Percentiles rank a stretch among this genome's conserved stretches.
phyloP scores from a whole-genome alignment of 1,139 yeast species.

The Barnettozyma hawaiiensis region DNA sequence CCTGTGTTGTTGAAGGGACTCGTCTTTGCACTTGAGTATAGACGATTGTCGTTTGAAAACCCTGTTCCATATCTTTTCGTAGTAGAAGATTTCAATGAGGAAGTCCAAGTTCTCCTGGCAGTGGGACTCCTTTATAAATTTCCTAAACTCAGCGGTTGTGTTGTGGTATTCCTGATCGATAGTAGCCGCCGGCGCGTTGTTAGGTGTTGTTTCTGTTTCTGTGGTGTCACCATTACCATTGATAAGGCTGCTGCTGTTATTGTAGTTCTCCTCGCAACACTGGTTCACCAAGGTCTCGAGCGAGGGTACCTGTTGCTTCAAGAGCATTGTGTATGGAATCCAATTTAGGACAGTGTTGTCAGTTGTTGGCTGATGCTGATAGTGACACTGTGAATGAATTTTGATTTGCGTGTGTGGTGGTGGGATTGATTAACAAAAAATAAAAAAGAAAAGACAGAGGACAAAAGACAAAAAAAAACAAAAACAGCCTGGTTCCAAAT shows the following conservation, averaged over 20 bases:
- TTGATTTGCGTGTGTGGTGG: too few relatives aligned
- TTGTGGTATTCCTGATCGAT: conserved; percentile 9
- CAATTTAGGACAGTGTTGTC: neutral
- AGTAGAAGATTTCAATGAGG: conserved; percentile 41
- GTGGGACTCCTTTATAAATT: conserved; percentile 29
- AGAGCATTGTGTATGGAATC: neutral
- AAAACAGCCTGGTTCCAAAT: too few relatives aligned
- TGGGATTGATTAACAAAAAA: too few relatives aligned
- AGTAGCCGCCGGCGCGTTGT: neutral
- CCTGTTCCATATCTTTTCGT: conserved; percentile 34
- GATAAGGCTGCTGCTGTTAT: conserved; percentile 15
- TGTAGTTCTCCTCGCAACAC: conserved; percentile 25
- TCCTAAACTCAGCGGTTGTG: conserved; percentile 17
- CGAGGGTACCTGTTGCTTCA: conserved; percentile 13
- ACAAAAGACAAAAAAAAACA: too few relatives aligned
- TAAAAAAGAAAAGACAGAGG: too few relatives aligned
- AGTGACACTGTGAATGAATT: neutral
- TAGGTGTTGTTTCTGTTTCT: neutral
- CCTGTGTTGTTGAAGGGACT: conserved; percentile 13
- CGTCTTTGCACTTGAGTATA: conserved; percentile 28
- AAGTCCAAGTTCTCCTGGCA: conserved; percentile 44
- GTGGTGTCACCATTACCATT: neutral
- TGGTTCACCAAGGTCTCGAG: conserved; percentile 24
- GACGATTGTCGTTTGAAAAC: conserved; percentile 28
- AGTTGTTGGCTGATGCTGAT: too few relatives aligned